A percentile compares a stretch with the other conserved stretches of the same genome.
These are phyloP conservation scores for Sorghum bicolor DNA, from an alignment of 176 grass and related monocot species.

Conservation along the genomic window DNA sequence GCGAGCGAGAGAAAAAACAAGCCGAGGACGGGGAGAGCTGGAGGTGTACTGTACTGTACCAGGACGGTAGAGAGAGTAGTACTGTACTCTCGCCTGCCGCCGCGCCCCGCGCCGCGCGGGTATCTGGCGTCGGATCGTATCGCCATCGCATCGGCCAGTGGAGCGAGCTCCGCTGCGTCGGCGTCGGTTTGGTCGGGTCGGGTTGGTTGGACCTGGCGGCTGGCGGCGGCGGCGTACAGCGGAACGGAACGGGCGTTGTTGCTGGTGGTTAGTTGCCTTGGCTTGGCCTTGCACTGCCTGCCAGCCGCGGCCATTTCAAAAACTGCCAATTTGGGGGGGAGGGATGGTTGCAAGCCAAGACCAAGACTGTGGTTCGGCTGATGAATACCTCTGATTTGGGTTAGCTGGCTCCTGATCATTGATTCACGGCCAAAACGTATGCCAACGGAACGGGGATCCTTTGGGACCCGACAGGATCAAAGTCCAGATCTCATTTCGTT, in stretches of 20 bases:
- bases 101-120: background rate
- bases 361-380: too few relatives aligned
- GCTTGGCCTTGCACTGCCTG: background rate
- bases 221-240: too few relatives aligned
- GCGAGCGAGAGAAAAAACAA: background rate
- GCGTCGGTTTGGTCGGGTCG: too few relatives aligned
- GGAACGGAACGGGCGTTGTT: background rate
- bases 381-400: too few relatives aligned
- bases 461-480: too few relatives aligned
- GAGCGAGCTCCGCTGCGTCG: too few relatives aligned
- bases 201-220: too few relatives aligned
- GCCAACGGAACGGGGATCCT: too few relatives aligned
- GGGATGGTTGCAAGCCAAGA: too few relatives aligned
- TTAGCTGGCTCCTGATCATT: too few relatives aligned
- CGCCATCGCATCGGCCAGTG: background rate
- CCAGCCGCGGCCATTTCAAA: background rate
- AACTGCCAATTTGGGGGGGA: background rate
- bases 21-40: background rate
- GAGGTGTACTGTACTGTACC: slow-evolving; percentile 2
- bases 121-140: too few relatives aligned
- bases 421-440: background rate
- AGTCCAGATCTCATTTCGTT: too few relatives aligned
- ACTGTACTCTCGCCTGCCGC: slow-evolving; percentile 1
- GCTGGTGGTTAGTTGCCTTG: background rate
- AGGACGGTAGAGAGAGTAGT: background rate